phyloP scores from a whole-genome alignment of 345 rosid species.

The Aquilaria sinensis region DNA sequence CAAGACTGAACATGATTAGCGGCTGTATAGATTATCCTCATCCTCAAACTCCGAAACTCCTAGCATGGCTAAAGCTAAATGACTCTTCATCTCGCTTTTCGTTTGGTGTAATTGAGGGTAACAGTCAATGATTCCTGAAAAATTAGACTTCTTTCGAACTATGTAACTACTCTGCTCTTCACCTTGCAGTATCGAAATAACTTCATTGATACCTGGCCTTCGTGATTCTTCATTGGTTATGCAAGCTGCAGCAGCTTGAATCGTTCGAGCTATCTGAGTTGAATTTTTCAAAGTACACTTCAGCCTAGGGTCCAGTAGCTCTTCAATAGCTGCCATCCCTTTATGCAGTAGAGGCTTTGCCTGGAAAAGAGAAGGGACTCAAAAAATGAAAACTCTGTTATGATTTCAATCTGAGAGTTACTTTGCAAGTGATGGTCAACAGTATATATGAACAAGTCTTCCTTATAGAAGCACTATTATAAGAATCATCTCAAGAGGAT shows the following conservation, averaged over 20 bases:
- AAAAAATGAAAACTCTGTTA: neutral
- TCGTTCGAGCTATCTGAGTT: constrained; percentile 46
- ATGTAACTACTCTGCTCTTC: constrained; percentile 34
- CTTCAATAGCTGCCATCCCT: constrained; percentile 57
- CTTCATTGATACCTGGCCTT: constrained; percentile 57
- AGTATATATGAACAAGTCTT: neutral
- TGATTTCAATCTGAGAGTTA: neutral
- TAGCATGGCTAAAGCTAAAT: constrained; percentile 82
- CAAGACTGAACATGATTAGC: constrained; percentile 19
- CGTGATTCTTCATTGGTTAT: constrained; percentile 60
- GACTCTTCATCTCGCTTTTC: constrained; percentile 75
- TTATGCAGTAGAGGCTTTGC: constrained; percentile 70
- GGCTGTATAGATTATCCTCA: constrained; percentile 43
- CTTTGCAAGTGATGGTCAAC: neutral
- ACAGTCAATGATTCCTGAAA: constrained; percentile 60
- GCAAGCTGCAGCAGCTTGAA: constrained; percentile 75
- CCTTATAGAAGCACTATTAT: neutral
- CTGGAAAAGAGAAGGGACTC: constrained; percentile 25
- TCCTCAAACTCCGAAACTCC: constrained; percentile 80
- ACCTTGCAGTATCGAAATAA: constrained; percentile 53
- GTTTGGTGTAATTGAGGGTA: constrained; percentile 54
- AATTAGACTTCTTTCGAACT: constrained; percentile 35
- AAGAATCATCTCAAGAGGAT: neutral
- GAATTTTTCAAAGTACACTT: constrained; percentile 30
- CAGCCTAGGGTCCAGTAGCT: constrained; percentile 63